Percentiles rank a stretch among this genome's conserved stretches.
phyloP scores from a whole-genome alignment of 768 basidiomycete species.

The Termitomyces eurrhizus region DNA sequence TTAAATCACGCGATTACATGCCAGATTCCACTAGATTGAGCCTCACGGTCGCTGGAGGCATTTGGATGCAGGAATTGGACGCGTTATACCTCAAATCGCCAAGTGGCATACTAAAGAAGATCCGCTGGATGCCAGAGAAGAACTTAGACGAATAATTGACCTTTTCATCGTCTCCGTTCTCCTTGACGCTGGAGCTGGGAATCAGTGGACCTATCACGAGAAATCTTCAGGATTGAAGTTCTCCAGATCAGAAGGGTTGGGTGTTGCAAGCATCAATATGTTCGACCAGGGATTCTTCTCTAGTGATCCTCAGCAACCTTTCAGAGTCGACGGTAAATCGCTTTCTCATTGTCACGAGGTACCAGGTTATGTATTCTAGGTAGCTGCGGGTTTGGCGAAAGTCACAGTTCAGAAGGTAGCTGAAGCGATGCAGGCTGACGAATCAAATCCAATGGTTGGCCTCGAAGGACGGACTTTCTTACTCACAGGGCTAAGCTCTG shows the following conservation, averaged over 20 bases:
- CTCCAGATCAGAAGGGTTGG: conserved; percentile 76
- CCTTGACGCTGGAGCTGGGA: conserved; percentile 92
- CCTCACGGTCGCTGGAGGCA: conserved; percentile 92
- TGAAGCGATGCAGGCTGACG: conserved; percentile 73
- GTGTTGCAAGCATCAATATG: conserved; percentile 89
- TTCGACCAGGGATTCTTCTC: conserved; percentile 84
- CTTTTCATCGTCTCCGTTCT: conserved; percentile 89
- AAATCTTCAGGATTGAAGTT: conserved; percentile 48
- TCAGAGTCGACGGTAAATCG: conserved; percentile 73
- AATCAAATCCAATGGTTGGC: conserved; percentile 83
- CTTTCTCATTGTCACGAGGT: conserved; percentile 1
- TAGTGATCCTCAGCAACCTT: conserved; percentile 52
- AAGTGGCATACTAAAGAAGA: conserved; percentile 46
- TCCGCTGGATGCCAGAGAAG: conserved; percentile 50
- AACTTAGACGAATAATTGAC: conserved; percentile 76
- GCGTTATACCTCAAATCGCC: conserved; percentile 56
- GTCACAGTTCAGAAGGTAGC: conserved; percentile 60
- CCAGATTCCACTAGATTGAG: conserved; percentile 53
- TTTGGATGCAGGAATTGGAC: conserved; percentile 64
- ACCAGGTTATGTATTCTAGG: background rate
- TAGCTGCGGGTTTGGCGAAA: conserved; percentile 67
- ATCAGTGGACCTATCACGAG: conserved; percentile 74
- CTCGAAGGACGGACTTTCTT: conserved; percentile 82
- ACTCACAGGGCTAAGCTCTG: conserved; percentile 66
- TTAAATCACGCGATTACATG: background rate